Evolutionary conservation across 2,329 filamentous ascomycete genomes (phyloP), one percentile per base, ranked within the genome.

Genomic region (Pyrenochaeta sp.): DNA sequence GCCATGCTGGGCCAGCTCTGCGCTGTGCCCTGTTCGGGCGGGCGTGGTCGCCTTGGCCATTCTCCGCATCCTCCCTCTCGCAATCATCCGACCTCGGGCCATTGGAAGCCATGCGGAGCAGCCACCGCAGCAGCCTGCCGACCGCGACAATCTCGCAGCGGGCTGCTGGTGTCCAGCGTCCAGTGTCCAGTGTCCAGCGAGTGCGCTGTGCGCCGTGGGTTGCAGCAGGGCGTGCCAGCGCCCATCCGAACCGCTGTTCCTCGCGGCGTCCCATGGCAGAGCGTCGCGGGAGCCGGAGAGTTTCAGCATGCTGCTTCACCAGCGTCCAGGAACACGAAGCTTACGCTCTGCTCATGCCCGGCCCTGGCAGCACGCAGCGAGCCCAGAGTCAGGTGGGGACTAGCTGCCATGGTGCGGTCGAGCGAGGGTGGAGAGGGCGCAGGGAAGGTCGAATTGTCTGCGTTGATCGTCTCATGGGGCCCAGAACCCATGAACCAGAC

Each of bases 391-490:
- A 62, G 64, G 63, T 57, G 37, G 45, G n/a, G 46, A 53, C 67
- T 63, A 61, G 58, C 49, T 45, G 46, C 54, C 51, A 67, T 70
- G 64, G 67, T 66, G 67, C 66, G 58, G 62, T 62, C 37, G 51
- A 49, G 58, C n/a, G 44, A 48, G 50, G 47, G 63, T 63, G 61
- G 66, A 39, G 36, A 39, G 36, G 2, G 45, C 41, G 53, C 49
- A 62, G 61, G 39, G 54, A 54, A 50, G 41, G 39, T 49, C 46
- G 35, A 40, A 49, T 52, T 54, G 33, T 57, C 12, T 39, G 59
- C 67, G 67, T 61, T 63, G 69, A 74, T 74, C 71, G 68, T 68
- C 69, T 72, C 69, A 72, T 66, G 69, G 71, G 67, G n/a, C n/a
- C 69, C 67, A 73, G 68, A 71, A 70, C 64, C 58, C 57, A 60